These are phyloP conservation scores for Colletotrichum tofieldiae DNA, from an alignment of 2,329 filamentous ascomycete genomes.

Conservation along the genomic window DNA sequence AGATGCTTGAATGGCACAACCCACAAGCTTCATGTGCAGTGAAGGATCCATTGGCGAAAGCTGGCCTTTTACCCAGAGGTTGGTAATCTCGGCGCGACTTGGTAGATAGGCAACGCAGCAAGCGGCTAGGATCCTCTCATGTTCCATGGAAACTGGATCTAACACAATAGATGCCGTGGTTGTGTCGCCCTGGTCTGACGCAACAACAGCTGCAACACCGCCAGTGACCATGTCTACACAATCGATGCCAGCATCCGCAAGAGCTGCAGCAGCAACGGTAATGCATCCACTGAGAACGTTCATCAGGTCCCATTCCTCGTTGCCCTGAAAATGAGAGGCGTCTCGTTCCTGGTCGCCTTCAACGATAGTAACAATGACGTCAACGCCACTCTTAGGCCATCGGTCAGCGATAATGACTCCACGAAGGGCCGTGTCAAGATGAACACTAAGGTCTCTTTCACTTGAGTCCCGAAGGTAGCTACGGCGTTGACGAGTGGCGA, in stretches of 20 bases:
- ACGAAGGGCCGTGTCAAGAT: conserved; percentile 90
- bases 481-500: conserved; percentile 85
- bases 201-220: conserved; percentile 87
- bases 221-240: conserved; percentile 92
- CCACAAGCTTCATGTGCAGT: conserved; percentile 54
- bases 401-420: conserved; percentile 93
- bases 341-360: conserved; percentile 90
- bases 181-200: conserved; percentile 45
- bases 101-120: conserved; percentile 94
- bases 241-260: conserved; percentile 96
- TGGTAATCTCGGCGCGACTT: conserved; percentile 90
- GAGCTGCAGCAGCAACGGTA: conserved; percentile 91
- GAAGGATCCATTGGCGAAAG: conserved; percentile 58
- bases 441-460: conserved; percentile 91
- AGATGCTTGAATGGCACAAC: conserved; percentile 59
- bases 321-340: conserved; percentile 62
- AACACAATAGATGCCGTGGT: conserved; percentile 68
- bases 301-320: conserved; percentile 89
- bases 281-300: conserved; percentile 93
- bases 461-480: conserved; percentile 89
- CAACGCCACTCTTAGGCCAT: conserved; percentile 99
- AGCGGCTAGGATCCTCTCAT: conserved; percentile 82
- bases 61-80: conserved; percentile 91
- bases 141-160: conserved; percentile 88
- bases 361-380: conserved; percentile 92